These are phyloP conservation scores for Triticum dicoccoides DNA, from an alignment of 176 grass and related monocot species.

Conservation along the genomic window DNA sequence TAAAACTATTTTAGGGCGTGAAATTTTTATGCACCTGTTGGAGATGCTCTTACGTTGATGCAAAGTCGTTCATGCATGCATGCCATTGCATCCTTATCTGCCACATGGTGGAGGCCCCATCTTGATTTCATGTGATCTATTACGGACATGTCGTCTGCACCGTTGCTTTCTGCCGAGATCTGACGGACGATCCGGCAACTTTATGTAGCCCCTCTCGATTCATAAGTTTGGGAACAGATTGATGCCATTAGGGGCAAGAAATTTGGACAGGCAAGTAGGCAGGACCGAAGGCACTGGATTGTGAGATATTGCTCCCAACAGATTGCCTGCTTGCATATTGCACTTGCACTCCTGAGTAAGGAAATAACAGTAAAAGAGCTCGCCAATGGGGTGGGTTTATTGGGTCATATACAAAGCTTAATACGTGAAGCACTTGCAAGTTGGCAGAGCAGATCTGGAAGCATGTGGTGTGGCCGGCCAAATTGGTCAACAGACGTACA, in stretches of 20 bases:
- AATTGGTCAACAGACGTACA: background rate
- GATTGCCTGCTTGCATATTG: background rate
- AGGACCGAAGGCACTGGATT: background rate
- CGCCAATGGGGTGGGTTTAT: background rate
- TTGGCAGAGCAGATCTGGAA: background rate
- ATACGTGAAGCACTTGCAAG: background rate
- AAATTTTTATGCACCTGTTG: too few relatives aligned
- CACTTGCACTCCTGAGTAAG: background rate
- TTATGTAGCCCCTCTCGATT: background rate
- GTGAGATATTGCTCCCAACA: background rate
- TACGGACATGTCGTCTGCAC: background rate
- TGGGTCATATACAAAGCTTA: background rate
- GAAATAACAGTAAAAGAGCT: constrained; percentile 11
- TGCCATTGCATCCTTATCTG: constrained; percentile 2
- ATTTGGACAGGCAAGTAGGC: background rate
- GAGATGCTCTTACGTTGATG: background rate
- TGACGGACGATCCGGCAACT: background rate
- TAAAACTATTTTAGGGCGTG: too few relatives aligned
- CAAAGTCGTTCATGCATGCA: background rate
- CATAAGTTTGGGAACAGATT: background rate
- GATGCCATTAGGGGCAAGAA: background rate
- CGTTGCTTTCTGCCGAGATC: constrained; percentile 19
- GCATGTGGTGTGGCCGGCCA: constrained; percentile 5
- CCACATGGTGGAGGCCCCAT: constrained; percentile 24
- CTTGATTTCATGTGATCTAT: constrained; percentile 39